Base-by-base conservation (phyloP, 192 early-diverging fungal genomes). In the Rhizophagus clarus region DNA sequence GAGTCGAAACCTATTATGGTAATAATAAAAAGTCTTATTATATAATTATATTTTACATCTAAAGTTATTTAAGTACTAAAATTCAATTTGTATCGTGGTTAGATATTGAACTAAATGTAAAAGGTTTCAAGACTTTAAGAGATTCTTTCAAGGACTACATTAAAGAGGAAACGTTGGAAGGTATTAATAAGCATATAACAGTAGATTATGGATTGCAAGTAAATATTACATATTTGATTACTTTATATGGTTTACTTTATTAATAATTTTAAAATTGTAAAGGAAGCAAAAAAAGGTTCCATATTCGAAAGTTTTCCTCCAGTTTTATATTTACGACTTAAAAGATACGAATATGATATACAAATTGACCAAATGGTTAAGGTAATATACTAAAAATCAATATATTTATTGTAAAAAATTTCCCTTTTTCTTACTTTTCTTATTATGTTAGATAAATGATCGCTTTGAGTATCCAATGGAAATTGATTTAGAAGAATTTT, bases 261-360 rank as follows among this genome's bases (percentile, higher is more conserved):
- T 14, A 84, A 9, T 70, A 34, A 37, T 37, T 42, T 62, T 1
- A 11, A 62, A 22, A 3, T 15, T 61, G 12, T 62, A 37, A 75
- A 83, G 90, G 95, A 96, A 81, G 97, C 98, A 14, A 94, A 93
- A 76, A 98, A 98, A 85, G 97, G 98, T 42, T 96, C 98, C 42
- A 95, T 96, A 15, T 99, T 99, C 80, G 91, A 93, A 81, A 86
- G 86, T 26, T 94, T 98, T 76, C 98, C 98, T 61, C 96, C 95
- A 9, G 95, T 99, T 24, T 84, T 99, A 56, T 96, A 98, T 82
- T 84, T 99, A 71, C 98, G 98, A 82, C 86, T 99, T 80, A 98
- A 98, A 86, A 90, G 98, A n/a, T 99, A 97, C 81, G 98, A 99
- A 84, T 99, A 97, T 84, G 97, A 99, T 82, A 92, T 97, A 79